Evolutionary conservation across 495 filamentous ascomycete genomes (phyloP).

Genomic region (Trichocladium antarcticum): DNA sequence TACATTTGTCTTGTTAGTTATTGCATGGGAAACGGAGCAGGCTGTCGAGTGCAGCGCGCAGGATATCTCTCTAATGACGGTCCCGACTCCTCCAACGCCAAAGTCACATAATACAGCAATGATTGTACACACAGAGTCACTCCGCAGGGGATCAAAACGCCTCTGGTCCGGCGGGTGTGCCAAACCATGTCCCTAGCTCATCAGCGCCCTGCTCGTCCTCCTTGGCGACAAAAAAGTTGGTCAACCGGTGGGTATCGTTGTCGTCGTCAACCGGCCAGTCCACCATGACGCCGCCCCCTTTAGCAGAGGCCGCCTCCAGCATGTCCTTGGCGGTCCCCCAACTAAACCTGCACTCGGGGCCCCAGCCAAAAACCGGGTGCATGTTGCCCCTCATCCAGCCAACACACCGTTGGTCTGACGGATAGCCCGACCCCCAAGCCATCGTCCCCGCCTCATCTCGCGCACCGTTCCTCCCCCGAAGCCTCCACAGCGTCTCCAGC

Average conservation of each 20-base stretch:
- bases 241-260: slow-evolving; percentile 52
- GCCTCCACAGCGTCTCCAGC: slow-evolving; percentile 48
- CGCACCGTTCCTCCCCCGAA: slow-evolving; percentile 9
- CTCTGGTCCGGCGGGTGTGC: slow-evolving; percentile 45
- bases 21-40: slow-evolving; percentile 1
- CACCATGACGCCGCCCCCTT: slow-evolving; percentile 49
- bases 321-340: slow-evolving; percentile 94
- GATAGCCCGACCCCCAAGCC: slow-evolving; percentile 86
- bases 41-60: background rate
- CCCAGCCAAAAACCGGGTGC: slow-evolving; percentile 94
- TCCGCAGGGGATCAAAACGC: slow-evolving; percentile 40
- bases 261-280: slow-evolving; percentile 72
- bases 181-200: slow-evolving; percentile 55
- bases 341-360: slow-evolving; percentile 79
- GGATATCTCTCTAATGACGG: slow-evolving; percentile 19
- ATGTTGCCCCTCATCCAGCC: slow-evolving; percentile 74
- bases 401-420: slow-evolving; percentile 72
- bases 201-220: slow-evolving; percentile 36
- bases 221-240: slow-evolving; percentile 52
- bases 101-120: slow-evolving; percentile 5
- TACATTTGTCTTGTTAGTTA: slow-evolving; percentile 2
- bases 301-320: slow-evolving; percentile 51
- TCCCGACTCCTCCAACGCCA: slow-evolving; percentile 14
- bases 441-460: slow-evolving; percentile 5
- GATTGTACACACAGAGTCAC: background rate